phyloP scores from a whole-genome alignment of 768 basidiomycete genomes.

The Lactarius sp. region DNA sequence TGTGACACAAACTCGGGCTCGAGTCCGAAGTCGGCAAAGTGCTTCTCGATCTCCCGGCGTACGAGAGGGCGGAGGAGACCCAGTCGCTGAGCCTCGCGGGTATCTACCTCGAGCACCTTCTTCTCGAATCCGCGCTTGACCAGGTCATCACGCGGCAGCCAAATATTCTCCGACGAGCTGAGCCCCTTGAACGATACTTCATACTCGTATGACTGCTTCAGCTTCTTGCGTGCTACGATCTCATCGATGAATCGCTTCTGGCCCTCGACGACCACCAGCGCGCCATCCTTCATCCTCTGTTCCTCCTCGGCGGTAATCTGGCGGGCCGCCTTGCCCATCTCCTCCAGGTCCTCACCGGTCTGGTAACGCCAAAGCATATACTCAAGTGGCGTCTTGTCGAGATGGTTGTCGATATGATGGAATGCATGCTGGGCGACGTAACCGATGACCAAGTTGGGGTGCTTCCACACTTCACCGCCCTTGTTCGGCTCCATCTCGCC shows the following conservation, averaged over 20 bases:
- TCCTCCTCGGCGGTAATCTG: slow-evolving; percentile 83
- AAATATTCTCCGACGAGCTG: slow-evolving; percentile 96
- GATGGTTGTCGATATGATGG: slow-evolving; percentile 98
- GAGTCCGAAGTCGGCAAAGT: slow-evolving; percentile 98
- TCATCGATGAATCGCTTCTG: slow-evolving; percentile 95
- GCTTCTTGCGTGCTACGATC: slow-evolving; percentile 87
- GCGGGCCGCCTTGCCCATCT: slow-evolving; percentile 88
- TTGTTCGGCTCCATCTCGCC: slow-evolving; percentile 96
- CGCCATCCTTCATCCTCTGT: slow-evolving; percentile 96
- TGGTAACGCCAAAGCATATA: slow-evolving; percentile 99
- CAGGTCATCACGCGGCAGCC: slow-evolving; percentile 94
- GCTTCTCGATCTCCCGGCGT: slow-evolving; percentile 98
- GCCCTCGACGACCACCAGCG: slow-evolving; percentile 80
- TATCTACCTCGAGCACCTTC: slow-evolving; percentile 97
- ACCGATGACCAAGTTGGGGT: slow-evolving; percentile 98
- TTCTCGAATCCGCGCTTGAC: slow-evolving; percentile 99
- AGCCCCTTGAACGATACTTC: slow-evolving; percentile 94
- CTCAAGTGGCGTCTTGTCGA: slow-evolving; percentile 98
- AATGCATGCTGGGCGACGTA: slow-evolving; percentile 99
- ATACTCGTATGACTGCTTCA: slow-evolving; percentile 99
- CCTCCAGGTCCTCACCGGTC: slow-evolving; percentile 97
- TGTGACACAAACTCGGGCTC: slow-evolving; percentile 99
- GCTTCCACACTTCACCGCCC: slow-evolving; percentile 98
- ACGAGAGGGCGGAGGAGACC: slow-evolving; percentile 95
- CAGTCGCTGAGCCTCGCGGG: slow-evolving; percentile 93